A percentile compares a stretch with the other conserved stretches of the same genome.
Evolutionary conservation across 2,329 filamentous ascomycete species (phyloP).

Genomic region (Hypocrella siamensis): DNA sequence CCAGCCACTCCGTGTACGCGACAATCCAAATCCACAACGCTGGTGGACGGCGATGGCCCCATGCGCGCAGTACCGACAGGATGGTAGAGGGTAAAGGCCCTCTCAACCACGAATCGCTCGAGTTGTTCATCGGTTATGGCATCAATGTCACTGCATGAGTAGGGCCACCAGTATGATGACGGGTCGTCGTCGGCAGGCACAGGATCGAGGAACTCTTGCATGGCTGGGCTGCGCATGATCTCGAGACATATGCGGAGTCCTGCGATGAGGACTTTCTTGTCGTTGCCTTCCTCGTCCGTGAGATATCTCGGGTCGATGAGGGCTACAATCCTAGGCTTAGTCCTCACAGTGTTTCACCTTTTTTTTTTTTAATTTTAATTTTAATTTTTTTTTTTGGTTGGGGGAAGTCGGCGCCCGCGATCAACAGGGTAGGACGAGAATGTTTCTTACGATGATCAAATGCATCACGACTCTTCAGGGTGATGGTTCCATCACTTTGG

Average conservation of each 20-base stretch:
- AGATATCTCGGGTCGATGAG: slow-evolving; percentile 8
- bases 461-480: slow-evolving; percentile 5
- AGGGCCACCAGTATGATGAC: slow-evolving; percentile 8
- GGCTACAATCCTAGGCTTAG: slow-evolving; percentile 2
- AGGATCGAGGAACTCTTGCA: slow-evolving; percentile 6
- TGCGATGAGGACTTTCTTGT: slow-evolving; percentile 7
- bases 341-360: slow-evolving; percentile 1
- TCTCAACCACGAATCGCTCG: slow-evolving; percentile 5
- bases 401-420: no score
- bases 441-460: slow-evolving; percentile 8
- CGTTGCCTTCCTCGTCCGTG: slow-evolving; percentile 7
- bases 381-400: no score
- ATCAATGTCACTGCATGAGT: slow-evolving; percentile 6
- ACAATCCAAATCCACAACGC: slow-evolving; percentile 31
- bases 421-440: no score
- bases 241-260: slow-evolving; percentile 6
- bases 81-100: slow-evolving; percentile 8
- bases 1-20: slow-evolving; percentile 34
- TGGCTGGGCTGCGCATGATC: slow-evolving; percentile 5
- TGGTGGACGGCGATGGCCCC: slow-evolving; percentile 5
- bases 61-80: slow-evolving; percentile 8
- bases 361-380: no score
- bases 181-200: slow-evolving; percentile 5
- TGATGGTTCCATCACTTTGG: slow-evolving; percentile 6
- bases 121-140: slow-evolving; percentile 8